Evolutionary conservation across 208 protist genomes (phyloP).

Genomic region (Leishmania guyanensis): DNA sequence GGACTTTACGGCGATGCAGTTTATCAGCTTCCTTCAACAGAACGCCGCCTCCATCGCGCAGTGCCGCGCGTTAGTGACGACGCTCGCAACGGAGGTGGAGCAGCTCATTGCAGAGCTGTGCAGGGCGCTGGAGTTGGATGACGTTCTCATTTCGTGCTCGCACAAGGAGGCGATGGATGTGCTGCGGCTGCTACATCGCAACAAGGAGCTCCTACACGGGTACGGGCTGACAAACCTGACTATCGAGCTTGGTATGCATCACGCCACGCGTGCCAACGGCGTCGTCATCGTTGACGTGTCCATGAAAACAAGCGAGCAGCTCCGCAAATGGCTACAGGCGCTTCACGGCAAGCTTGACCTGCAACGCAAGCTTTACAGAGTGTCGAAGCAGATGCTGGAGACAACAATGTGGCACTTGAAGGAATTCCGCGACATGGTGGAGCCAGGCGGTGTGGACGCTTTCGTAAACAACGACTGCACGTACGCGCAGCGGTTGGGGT

Average conservation of each 20-base stretch:
- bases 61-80: conserved; percentile 46
- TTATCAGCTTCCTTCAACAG: conserved; percentile 82
- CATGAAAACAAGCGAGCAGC: conserved; percentile 45
- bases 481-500: conserved; percentile 87
- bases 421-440: conserved; percentile 78
- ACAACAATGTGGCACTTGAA: conserved; percentile 91
- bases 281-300: conserved; percentile 75
- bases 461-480: conserved; percentile 89
- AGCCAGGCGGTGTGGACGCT: conserved; percentile 82
- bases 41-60: conserved; percentile 66
- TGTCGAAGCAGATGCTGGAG: conserved; percentile 89
- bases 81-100: conserved; percentile 76
- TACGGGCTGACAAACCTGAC: conserved; percentile 82
- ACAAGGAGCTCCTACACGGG: conserved; percentile 70
- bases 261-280: conserved; percentile 87
- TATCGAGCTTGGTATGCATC: conserved; percentile 73
- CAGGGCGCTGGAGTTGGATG: conserved; percentile 72
- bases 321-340: conserved; percentile 70
- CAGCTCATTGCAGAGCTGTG: conserved; percentile 81
- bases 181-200: conserved; percentile 76
- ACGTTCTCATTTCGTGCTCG: conserved; percentile 91
- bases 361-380: conserved; percentile 82
- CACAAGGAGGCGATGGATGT: conserved; percentile 66
- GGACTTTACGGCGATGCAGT: conserved; percentile 84
- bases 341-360: conserved; percentile 76